Conservation (phyloP, 148 eudicot species). For the Limonium bicolor region DNA sequence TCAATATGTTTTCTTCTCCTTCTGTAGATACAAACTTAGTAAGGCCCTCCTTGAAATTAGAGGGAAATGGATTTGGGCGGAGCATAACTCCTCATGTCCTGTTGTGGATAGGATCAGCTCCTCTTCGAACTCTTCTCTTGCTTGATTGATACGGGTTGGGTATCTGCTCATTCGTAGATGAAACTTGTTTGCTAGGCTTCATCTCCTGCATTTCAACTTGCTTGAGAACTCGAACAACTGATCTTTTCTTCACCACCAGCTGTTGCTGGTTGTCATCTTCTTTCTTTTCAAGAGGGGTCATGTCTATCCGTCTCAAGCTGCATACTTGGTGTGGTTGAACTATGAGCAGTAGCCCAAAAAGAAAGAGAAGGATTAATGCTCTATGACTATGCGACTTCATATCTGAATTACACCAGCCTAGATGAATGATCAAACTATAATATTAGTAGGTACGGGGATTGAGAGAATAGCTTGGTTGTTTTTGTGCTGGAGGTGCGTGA, state of each 20-base stretch:
- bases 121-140: slow-evolving; percentile 2
- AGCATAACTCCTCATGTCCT: neutral
- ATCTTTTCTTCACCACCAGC: no score
- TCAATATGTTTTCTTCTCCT: neutral
- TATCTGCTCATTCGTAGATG: neutral
- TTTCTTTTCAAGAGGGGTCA: neutral
- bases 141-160: neutral
- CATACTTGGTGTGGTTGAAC: neutral
- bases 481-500: neutral
- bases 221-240: slow-evolving; percentile 1
- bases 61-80: neutral
- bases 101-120: slow-evolving; percentile 7
- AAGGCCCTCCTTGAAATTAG: neutral
- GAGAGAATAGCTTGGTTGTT: no score
- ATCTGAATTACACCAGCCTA: no score
- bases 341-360: neutral
- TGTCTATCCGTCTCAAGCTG: slow-evolving; percentile 4
- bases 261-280: neutral
- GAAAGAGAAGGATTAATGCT: neutral
- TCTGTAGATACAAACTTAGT: neutral
- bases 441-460: no score
- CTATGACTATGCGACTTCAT: neutral
- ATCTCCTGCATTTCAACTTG: neutral
- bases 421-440: no score
- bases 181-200: neutral